Percentiles rank a stretch among this genome's conserved stretches.
Conservation (phyloP, 1,284 basidiomycete species). For the Termitomyces sp. region DNA sequence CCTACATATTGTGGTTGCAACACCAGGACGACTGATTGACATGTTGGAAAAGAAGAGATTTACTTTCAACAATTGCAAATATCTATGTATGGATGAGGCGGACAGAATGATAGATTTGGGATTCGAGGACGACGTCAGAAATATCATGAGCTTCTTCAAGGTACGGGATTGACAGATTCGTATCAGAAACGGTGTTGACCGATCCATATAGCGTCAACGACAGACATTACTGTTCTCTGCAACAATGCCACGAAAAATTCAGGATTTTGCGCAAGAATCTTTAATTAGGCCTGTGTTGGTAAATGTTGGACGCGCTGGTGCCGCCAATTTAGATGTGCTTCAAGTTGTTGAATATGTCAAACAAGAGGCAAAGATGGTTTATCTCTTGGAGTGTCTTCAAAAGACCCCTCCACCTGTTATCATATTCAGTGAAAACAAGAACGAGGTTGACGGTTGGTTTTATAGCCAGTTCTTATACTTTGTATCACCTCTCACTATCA, state of each 20-base stretch:
- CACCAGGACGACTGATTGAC: conserved; percentile 93
- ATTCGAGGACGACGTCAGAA: conserved; percentile 97
- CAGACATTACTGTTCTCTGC: conserved; percentile 98
- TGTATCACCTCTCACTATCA: conserved; percentile 1
- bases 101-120: conserved; percentile 99
- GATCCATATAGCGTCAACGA: conserved; percentile 69
- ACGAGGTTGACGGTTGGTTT: conserved; percentile 88
- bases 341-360: conserved; percentile 99
- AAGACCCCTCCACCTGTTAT: conserved; percentile 99
- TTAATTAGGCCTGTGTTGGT: conserved; percentile 91
- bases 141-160: conserved; percentile 98
- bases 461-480: not conserved
- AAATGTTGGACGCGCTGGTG: conserved; percentile 97
- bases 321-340: conserved; percentile 93
- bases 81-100: conserved; percentile 97
- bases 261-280: conserved; percentile 96
- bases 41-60: conserved; percentile 95
- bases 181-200: not conserved
- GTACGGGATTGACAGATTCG: conserved; percentile 35
- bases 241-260: conserved; percentile 98
- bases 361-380: conserved; percentile 99
- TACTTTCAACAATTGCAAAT: conserved; percentile 89
- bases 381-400: conserved; percentile 93
- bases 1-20: conserved; percentile 94
- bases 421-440: conserved; percentile 98